A percentile compares a stretch with the other conserved stretches of the same genome.
These are phyloP conservation scores for Geranium brycei DNA, from an alignment of 345 rosid genomes.

Conservation along the genomic window DNA sequence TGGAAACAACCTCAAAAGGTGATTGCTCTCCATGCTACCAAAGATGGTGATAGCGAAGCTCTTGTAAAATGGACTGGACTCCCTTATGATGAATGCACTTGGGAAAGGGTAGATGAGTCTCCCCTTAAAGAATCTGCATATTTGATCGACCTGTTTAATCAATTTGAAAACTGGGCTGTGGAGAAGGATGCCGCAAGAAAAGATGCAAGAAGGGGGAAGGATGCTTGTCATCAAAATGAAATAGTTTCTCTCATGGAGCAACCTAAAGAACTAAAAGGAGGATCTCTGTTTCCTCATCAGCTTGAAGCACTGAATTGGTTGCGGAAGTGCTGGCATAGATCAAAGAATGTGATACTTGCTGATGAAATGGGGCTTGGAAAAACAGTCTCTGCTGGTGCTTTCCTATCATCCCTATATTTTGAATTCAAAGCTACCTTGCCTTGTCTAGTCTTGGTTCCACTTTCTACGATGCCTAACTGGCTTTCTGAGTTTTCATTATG, in stretches of 20 bases:
- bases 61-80: conserved; percentile 93
- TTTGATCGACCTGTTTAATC: conserved; percentile 51
- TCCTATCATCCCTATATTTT: conserved; percentile 75
- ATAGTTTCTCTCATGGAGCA: conserved; percentile 65
- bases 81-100: conserved; percentile 96
- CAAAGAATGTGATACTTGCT: conserved; percentile 95
- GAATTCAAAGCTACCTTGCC: conserved; percentile 92
- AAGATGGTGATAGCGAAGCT: conserved; percentile 57
- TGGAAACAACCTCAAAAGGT: conserved; percentile 96
- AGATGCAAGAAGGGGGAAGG: conserved; percentile 28
- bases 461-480: conserved; percentile 98
- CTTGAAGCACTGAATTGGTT: conserved; percentile 99
- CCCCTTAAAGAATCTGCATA: conserved; percentile 40
- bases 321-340: conserved; percentile 91
- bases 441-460: conserved; percentile 94
- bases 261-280: conserved; percentile 85
- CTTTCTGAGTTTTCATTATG: conserved; percentile 86
- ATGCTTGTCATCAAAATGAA: conserved; percentile 51
- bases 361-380: conserved; percentile 99
- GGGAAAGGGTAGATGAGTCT: conserved; percentile 91
- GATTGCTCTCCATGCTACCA: conserved; percentile 47
- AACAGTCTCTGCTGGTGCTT: conserved; percentile 93
- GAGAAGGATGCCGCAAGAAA: conserved; percentile 44
- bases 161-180: conserved; percentile 50
- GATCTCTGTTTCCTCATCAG: conserved; percentile 93